Conservation (phyloP, 129 eudicot genomes). For the Flaveria sonorensis region DNA sequence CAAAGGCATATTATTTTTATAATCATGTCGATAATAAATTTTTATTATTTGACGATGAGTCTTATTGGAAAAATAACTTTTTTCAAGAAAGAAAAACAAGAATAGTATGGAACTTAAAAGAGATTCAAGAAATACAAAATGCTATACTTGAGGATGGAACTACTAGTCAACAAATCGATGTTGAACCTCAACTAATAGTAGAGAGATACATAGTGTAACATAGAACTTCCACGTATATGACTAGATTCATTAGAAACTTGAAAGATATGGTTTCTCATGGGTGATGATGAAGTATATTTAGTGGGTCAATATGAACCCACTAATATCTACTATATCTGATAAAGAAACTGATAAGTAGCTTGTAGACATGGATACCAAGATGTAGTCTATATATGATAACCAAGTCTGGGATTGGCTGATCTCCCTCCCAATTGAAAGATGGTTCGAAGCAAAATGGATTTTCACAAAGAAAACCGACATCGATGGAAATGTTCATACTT, state of each 20-base stretch:
- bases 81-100: not conserved
- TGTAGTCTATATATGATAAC: not conserved
- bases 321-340: not conserved
- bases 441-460: not conserved
- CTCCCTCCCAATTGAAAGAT: not conserved
- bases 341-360: not conserved
- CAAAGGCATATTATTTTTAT: not conserved
- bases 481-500: not conserved
- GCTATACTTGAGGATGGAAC: not conserved
- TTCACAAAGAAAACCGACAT: not conserved
- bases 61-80: not conserved
- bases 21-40: not conserved
- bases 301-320: not conserved
- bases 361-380: not conserved
- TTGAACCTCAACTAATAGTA: not conserved
- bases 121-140: not conserved
- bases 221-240: not conserved
- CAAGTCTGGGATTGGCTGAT: not conserved
- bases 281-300: not conserved
- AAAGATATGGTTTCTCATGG: not conserved
- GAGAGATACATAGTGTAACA: not conserved
- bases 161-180: not conserved
- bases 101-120: not conserved
- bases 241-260: not conserved
- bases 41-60: not conserved